Conservation (phyloP, 768 basidiomycete genomes). For the Lactarius evosmus region DNA sequence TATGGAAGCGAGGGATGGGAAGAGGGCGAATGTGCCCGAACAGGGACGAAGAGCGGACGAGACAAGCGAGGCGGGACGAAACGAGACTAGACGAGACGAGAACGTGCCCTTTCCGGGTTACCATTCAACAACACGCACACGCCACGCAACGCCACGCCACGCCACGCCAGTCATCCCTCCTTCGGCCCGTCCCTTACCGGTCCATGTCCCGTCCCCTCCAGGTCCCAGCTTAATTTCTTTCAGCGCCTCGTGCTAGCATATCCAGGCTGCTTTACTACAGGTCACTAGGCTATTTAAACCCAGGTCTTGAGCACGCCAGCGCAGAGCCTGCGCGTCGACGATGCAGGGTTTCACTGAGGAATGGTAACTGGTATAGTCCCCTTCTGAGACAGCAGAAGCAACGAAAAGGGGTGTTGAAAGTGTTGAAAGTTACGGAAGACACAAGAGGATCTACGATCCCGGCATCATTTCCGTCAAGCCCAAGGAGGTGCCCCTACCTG, state of each 20-base stretch:
- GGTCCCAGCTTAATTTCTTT: too few species aligned
- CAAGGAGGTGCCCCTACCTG: not conserved
- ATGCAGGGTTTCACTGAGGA: constrained; percentile 70
- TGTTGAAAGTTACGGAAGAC: constrained; percentile 68
- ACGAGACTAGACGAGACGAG: constrained; percentile 14
- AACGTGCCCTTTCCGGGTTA: constrained; percentile 21
- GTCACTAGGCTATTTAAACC: constrained; percentile 76
- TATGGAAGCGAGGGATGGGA: constrained; percentile 14
- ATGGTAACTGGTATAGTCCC: constrained; percentile 62
- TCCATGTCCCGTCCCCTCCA: too few species aligned
- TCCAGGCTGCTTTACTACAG: constrained; percentile 84
- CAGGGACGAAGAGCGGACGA: constrained; percentile 6
- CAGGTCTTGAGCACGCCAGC: constrained; percentile 60
- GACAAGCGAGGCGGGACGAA: constrained; percentile 1
- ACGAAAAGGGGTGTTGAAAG: constrained; percentile 35
- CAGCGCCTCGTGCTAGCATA: constrained; percentile 30
- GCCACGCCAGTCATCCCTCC: not conserved
- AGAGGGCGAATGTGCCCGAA: constrained; percentile 16
- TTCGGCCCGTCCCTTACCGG: not conserved
- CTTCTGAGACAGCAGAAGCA: constrained; percentile 21
- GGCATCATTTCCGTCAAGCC: constrained; percentile 59
- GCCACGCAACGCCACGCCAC: not conserved
- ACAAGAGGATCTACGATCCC: constrained; percentile 82
- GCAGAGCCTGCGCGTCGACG: constrained; percentile 56
- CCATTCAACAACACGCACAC: not conserved